Evolutionary conservation across 2,329 filamentous ascomycete species (phyloP), one percentile per base, ranked within the genome.

Genomic region (Neonectria coccinea): DNA sequence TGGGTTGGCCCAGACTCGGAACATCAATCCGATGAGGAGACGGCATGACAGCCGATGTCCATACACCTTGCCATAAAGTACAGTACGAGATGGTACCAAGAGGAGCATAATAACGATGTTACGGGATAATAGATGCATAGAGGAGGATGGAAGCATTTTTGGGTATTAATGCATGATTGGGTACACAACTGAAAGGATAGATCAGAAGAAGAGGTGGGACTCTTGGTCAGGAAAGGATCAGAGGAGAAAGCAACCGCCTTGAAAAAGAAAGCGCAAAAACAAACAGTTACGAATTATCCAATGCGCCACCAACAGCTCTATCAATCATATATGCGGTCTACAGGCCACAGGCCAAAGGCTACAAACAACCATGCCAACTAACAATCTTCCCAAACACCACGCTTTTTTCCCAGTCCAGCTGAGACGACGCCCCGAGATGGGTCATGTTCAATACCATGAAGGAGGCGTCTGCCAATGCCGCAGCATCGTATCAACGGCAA

Each of bases 381-480:
- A 31, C 27, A 50, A 31, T 31, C 27, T 31, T 50, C 47, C 18
- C 25, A 50, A 16, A 50, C 27, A 50, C 27, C 47, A 50, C 47
- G 47, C 47, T 31, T 9, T 9, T 29, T 6, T 5, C 25, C 20
- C 44, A 48, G 22, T n/a, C 47, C 47, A 18, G 29, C 25, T 22
- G 20, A 50, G 18, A 50, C 4, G 47, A 48, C 9, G 22, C 22
- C 16, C 29, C 25, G 27, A 50, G 9, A 50, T 7, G 25, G n/a
- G 16, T 27, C 8, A n/a, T 20, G 3, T 20, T 80, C 67, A 86
- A 64, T 82, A 85, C 80, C 84, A 85, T 5, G 84, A 86, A 4
- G 91, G 91, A 5, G 88, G 80, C 1, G 79, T 78, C 10, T 86
- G 80, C 91, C 91, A 93, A 74, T 93, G 89, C 59, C 87, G 80